Conservation (phyloP, 2,329 filamentous ascomycete genomes). For the Sclerotinia nivalis region DNA sequence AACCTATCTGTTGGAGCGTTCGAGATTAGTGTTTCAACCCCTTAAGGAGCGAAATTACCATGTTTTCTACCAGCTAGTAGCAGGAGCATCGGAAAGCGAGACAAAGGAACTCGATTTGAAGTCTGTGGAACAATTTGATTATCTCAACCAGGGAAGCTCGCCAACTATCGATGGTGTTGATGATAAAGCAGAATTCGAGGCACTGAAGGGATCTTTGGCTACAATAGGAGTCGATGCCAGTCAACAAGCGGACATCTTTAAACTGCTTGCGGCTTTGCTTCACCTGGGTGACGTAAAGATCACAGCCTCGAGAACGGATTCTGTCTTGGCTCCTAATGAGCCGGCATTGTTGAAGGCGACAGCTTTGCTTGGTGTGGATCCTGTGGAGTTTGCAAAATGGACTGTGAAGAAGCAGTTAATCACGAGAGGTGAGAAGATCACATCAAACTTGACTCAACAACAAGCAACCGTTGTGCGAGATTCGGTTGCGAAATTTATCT, state of each 20-base stretch:
- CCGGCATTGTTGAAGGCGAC: conserved; percentile 81
- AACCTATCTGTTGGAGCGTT: conserved; percentile 92
- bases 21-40: conserved; percentile 93
- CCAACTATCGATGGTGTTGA: conserved; percentile 92
- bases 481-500: conserved; percentile 97
- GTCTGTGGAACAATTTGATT: conserved; percentile 88
- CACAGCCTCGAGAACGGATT: conserved; percentile 83
- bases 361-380: conserved; percentile 82
- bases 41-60: conserved; percentile 98
- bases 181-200: conserved; percentile 89
- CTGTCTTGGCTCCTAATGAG: conserved; percentile 76
- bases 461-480: conserved; percentile 94
- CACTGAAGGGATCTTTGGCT: conserved; percentile 79
- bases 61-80: conserved; percentile 96
- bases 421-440: conserved; percentile 95
- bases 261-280: conserved; percentile 82
- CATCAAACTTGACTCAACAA: conserved; percentile 89
- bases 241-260: conserved; percentile 85
- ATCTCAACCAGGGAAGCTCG: conserved; percentile 91
- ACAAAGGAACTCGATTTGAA: conserved; percentile 76
- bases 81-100: conserved; percentile 83
- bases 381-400: conserved; percentile 89
- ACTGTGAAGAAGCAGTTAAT: conserved; percentile 98
- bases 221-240: conserved; percentile 79
- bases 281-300: conserved; percentile 98